Evolutionary conservation across 116 monocot genomes (phyloP).

Genomic region (Phalaenopsis hybrid): DNA sequence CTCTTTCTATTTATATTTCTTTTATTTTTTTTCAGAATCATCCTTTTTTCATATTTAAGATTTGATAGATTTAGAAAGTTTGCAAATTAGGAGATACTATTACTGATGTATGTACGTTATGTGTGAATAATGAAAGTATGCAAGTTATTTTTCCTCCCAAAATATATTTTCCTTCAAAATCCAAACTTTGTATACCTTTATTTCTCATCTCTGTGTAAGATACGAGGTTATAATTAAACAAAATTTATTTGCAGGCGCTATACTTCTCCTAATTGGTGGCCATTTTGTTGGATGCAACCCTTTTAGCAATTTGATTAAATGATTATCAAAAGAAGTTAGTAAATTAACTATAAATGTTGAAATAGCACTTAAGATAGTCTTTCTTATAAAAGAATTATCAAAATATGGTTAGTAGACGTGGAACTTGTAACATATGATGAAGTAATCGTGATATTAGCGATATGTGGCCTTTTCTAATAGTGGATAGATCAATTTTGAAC

Average conservation of each 20-base stretch:
- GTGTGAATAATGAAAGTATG: too few relatives aligned
- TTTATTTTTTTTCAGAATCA: too few relatives aligned
- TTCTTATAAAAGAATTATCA: neutral
- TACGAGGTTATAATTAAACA: neutral
- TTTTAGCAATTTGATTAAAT: neutral
- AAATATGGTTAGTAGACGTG: neutral
- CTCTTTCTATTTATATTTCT: too few relatives aligned
- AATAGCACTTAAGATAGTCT: neutral
- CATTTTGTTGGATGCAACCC: neutral
- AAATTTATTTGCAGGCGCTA: neutral
- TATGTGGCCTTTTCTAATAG: neutral
- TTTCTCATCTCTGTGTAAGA: neutral
- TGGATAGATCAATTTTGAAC: neutral
- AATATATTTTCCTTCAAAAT: too few relatives aligned
- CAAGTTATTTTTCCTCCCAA: too few relatives aligned
- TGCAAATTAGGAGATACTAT: too few relatives aligned
- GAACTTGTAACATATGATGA: neutral
- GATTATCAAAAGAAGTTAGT: neutral
- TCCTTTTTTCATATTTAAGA: too few relatives aligned
- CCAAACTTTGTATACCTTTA: neutral
- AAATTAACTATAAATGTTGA: neutral
- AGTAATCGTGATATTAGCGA: conserved; percentile 1
- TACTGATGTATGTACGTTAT: too few relatives aligned
- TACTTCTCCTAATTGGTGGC: neutral
- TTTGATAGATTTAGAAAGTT: too few relatives aligned